Conservation (phyloP, 257 asterid species). For the Thymus mandschuricus region DNA sequence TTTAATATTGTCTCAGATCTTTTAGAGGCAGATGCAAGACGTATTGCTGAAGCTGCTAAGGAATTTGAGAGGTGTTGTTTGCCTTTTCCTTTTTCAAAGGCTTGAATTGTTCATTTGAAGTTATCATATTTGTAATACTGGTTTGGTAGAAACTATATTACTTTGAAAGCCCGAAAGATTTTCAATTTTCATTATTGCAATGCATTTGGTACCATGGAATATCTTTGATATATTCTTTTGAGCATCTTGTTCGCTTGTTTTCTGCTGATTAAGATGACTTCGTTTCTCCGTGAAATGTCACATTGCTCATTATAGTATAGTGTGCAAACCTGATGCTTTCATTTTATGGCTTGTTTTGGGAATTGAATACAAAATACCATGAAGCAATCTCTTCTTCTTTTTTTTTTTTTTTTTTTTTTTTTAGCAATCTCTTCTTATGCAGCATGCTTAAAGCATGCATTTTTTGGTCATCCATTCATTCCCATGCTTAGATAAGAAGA, state of each 20-base stretch:
- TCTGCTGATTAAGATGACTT: constrained; percentile 4
- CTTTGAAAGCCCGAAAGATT: background rate
- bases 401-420: background rate
- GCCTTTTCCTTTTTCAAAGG: background rate
- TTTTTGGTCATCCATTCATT: background rate
- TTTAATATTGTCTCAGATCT: constrained; percentile 38
- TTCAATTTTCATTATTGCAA: constrained; percentile 12
- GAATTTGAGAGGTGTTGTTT: constrained; percentile 58
- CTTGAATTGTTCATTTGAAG: background rate
- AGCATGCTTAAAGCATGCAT: constrained; percentile 1
- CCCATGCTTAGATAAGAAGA: constrained; percentile 1
- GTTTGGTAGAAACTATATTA: constrained; percentile 8
- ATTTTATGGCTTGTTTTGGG: constrained; percentile 17
- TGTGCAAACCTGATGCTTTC: background rate
- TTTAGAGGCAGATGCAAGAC: constrained; percentile 63
- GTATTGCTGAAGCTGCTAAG: constrained; percentile 54
- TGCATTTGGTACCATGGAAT: background rate
- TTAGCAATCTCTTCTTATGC: background rate
- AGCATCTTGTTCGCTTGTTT: constrained; percentile 4
- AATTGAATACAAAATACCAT: background rate
- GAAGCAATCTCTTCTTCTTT: background rate
- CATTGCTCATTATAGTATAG: constrained; percentile 15
- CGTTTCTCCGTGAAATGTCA: background rate
- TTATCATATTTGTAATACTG: background rate
- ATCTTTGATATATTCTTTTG: constrained; percentile 6